Percentiles rank a stretch among this genome's conserved stretches.
phyloP scores from a whole-genome alignment of 148 eudicot species.

The Beta vulgaris region DNA sequence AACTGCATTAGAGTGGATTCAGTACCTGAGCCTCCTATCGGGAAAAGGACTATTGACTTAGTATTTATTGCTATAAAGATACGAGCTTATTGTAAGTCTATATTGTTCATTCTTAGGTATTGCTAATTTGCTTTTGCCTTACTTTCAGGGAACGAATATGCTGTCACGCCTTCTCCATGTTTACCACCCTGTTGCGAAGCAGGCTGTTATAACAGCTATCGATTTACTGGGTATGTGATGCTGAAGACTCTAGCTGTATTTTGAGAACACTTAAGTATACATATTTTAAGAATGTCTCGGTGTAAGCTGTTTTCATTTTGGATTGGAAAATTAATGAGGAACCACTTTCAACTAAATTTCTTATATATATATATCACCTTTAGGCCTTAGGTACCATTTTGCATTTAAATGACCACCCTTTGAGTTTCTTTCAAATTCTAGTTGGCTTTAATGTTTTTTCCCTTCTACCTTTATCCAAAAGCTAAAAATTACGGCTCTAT shows the following conservation, averaged over 20 bases:
- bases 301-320: not conserved
- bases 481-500: no score
- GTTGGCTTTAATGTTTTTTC: no score
- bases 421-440: no score
- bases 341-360: not conserved
- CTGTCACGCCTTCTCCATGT: slow-evolving; percentile 92
- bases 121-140: slow-evolving; percentile 8
- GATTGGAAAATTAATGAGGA: not conserved
- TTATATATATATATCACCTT: not conserved
- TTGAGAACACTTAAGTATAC: not conserved
- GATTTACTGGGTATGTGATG: slow-evolving; percentile 79
- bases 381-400: not conserved
- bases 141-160: slow-evolving; percentile 90
- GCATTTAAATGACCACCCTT: not conserved
- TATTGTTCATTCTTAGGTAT: not conserved
- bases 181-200: slow-evolving; percentile 91
- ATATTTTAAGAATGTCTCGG: not conserved
- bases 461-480: no score
- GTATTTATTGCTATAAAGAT: not conserved
- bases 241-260: not conserved
- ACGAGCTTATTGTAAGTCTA: not conserved
- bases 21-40: not conserved
- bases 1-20: not conserved
- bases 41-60: not conserved
- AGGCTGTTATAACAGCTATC: slow-evolving; percentile 96